Evolutionary conservation across 306 rosid genomes (phyloP), one percentile per base, ranked within the genome.

Genomic region (Fragaria vesca): DNA sequence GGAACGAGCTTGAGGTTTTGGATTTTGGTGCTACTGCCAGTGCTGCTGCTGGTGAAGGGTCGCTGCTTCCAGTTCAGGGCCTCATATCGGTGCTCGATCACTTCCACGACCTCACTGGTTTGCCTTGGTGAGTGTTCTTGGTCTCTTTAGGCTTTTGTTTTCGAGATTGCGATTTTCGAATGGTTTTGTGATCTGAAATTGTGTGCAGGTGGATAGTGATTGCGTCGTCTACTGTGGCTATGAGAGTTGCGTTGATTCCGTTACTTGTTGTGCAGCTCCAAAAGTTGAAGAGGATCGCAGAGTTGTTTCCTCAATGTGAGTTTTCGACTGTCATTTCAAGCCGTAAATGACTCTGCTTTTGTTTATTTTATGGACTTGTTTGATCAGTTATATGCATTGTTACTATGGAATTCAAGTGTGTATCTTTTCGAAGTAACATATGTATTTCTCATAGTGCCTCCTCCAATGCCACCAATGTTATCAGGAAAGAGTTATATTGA

Each of bases 401-500:
- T 36, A 46, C 3, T n/a, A 18, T 12, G 5, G 1, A 5, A 32
- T 7, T 4, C 6, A 0, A 11, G 65, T 34, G 48, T 52, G 48
- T 52, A 15, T 11, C 2, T 67, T 42, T 73, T 81, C 21, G 62
- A 32, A 34, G 40, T 62, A 61, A 74, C 62, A 28, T 81, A 84
- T 86, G 84, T 85, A 74, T 83, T 87, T 91, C 89, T 91, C 85
- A 84, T 79, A 94, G 98, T 92, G 92, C 97, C 98, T 80, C 90
- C 93, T 87, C 95, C 95, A 77, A 80, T 92, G 79, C 98, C 98
- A 69, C 97, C 93, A 79, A 96, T 89, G 80, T 83, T 90, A 82
- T 94, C 97, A 77, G 96, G 96, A 90, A 86, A 82, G 89, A 94
- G 98, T 86, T 90, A 75, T 81, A 80, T 81, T 18, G 83, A 86